Evolutionary conservation across 306 rosid genomes (phyloP), one percentile per base, ranked within the genome.

Genomic region (Abrus precatorius): DNA sequence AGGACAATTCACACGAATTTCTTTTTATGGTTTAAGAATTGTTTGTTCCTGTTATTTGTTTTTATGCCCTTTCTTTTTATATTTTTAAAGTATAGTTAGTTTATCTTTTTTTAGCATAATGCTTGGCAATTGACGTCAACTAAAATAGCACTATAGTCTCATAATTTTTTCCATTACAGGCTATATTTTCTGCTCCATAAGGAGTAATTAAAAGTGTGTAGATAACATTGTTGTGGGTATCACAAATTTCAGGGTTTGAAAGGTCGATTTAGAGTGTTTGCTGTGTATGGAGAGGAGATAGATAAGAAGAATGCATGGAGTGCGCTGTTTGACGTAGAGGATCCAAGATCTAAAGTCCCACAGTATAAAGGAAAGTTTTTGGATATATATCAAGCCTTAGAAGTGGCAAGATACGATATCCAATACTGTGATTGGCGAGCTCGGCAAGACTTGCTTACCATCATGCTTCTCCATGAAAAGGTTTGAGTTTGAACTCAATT

Each of bases 351-450:
- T 4, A 96, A 88, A 85, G 81, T 83, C 28, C 92, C 92, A 5
- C 92, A 82, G 75, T 49, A 69, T 64, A 91, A 96, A 83, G 93
- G 98, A 57, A 96, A 96, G 83, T 79, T 93, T 83, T 79, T 92
- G 87, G 97, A 96, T 80, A 82, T 83, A 55, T 59, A 85, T 64
- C 97, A 93, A 88, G 99, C 98, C 36, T 70, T 92, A 41, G 98
- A 96, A 89, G 93, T 96, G 53, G 99, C 95, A 44, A 90, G 97
- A 73, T 85, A 61, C 44, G 99, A 96, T 83, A 77, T 96, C 86
- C 97, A 93, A 49, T 96, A 93, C 77, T 93, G 90, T 53, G 99
- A 96, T 86, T 96, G 99, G 99, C 91, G 97, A 43, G 99, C 99
- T 87, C 93, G 99, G 27, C 99, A 89, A 85, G 99, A 96, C 11